Evolutionary conservation across 192 early-diverging fungal genomes (phyloP).

Genomic region (Pilaira anomala): DNA sequence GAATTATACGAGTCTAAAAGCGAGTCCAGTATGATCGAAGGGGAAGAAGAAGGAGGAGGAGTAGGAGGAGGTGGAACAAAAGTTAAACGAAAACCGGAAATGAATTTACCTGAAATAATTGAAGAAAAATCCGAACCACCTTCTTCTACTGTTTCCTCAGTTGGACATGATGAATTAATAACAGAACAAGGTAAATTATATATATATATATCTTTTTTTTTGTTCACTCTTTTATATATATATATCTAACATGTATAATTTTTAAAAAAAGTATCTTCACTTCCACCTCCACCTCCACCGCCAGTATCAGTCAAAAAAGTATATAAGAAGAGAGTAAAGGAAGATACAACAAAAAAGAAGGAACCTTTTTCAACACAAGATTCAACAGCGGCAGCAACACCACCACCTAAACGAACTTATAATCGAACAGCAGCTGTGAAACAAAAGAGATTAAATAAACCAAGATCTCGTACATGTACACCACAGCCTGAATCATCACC

Average conservation of each 20-base stretch:
- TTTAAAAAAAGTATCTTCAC: background rate
- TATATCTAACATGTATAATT: too few species aligned
- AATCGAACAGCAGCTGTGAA: too few species aligned
- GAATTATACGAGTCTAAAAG: slow-evolving; percentile 3
- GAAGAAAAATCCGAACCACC: slow-evolving; percentile 15
- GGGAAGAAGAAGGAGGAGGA: background rate
- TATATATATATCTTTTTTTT: background rate
- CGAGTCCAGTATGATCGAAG: background rate
- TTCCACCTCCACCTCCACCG: too few species aligned
- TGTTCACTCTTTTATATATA: background rate
- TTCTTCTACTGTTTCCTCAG: slow-evolving; percentile 12
- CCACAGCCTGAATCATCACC: slow-evolving; percentile 8
- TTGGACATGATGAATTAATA: slow-evolving; percentile 15
- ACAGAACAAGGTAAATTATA: slow-evolving; percentile 8
- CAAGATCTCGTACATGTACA: slow-evolving; percentile 15
- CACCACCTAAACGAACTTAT: background rate
- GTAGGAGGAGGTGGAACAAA: background rate
- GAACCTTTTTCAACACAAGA: background rate
- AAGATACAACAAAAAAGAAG: slow-evolving; percentile 4
- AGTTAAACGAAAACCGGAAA: background rate
- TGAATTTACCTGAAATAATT: slow-evolving; percentile 2
- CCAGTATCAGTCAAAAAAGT: too few species aligned
- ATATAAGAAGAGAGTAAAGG: background rate
- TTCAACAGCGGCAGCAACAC: background rate
- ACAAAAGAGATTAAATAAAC: too few species aligned